Conservation (phyloP, 768 basidiomycete species). For the Trametes elegans region DNA sequence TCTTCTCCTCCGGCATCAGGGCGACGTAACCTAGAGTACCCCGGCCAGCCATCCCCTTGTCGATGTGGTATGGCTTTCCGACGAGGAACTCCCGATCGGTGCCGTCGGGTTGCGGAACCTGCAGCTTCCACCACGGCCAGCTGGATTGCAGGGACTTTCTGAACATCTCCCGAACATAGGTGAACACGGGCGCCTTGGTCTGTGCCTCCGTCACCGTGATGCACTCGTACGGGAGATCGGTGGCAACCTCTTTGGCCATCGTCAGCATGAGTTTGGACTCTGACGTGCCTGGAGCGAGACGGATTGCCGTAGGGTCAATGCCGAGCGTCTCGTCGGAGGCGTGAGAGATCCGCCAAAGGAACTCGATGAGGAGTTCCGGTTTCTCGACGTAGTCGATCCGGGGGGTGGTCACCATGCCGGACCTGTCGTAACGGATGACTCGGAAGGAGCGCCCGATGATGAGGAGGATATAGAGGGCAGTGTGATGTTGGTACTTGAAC, state of each 20-base stretch:
- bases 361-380: background rate
- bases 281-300: background rate
- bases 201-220: background rate
- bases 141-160: too few species aligned
- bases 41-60: too few species aligned
- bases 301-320: background rate
- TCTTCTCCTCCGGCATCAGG: too few species aligned
- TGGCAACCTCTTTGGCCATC: background rate
- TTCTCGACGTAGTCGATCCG: constrained; percentile 8
- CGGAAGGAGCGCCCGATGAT: constrained; percentile 4
- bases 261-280: too few species aligned
- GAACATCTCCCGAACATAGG: constrained; percentile 5
- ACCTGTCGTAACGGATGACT: constrained; percentile 10
- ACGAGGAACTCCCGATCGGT: too few species aligned
- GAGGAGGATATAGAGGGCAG: constrained; percentile 5
- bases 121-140: too few species aligned
- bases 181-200: background rate
- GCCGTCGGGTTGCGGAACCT: too few species aligned
- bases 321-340: constrained; percentile 4
- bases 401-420: constrained; percentile 4
- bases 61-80: too few species aligned
- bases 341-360: constrained; percentile 5
- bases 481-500: constrained; percentile 8
- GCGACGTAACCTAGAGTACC: too few species aligned
- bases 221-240: background rate